phyloP scores from a whole-genome alignment of 495 filamentous ascomycete genomes.

The Penicillium coffeae region DNA sequence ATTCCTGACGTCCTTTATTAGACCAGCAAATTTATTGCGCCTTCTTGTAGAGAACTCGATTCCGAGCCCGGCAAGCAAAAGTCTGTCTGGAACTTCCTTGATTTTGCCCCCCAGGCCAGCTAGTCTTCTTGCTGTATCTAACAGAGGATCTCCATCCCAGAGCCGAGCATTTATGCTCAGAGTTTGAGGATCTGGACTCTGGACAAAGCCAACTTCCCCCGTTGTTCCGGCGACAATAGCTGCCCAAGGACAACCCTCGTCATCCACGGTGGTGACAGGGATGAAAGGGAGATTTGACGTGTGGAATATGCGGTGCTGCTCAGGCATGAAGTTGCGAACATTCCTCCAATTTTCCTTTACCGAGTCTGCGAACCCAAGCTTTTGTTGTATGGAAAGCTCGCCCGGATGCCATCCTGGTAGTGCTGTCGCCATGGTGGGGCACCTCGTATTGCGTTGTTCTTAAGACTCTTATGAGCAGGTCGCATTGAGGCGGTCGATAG shows the following conservation, averaged over 20 bases:
- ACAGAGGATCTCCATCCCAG: conserved; percentile 17
- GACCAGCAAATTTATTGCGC: conserved; percentile 17
- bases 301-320: conserved; percentile 16
- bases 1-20: neutral
- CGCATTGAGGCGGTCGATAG: neutral
- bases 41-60: conserved; percentile 16
- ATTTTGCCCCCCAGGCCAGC: neutral
- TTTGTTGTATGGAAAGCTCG: conserved; percentile 12
- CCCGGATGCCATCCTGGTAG: conserved; percentile 17
- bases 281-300: conserved; percentile 16
- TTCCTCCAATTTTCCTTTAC: conserved; percentile 8
- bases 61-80: conserved; percentile 13
- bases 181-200: conserved; percentile 9
- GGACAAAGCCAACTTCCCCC: conserved; percentile 11
- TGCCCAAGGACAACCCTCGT: conserved; percentile 14
- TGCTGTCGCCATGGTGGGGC: conserved; percentile 8
- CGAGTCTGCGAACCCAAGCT: conserved; percentile 12
- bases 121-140: conserved; percentile 6
- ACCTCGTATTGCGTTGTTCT: neutral
- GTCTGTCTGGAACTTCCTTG: neutral
- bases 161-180: conserved; percentile 4
- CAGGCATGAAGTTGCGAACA: conserved; percentile 8
- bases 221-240: conserved; percentile 11
- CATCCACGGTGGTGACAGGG: conserved; percentile 12
- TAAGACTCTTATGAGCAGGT: neutral